Evolutionary conservation across 192 early-diverging fungal genomes (phyloP).

Genomic region (Backusella parvicylindrica): DNA sequence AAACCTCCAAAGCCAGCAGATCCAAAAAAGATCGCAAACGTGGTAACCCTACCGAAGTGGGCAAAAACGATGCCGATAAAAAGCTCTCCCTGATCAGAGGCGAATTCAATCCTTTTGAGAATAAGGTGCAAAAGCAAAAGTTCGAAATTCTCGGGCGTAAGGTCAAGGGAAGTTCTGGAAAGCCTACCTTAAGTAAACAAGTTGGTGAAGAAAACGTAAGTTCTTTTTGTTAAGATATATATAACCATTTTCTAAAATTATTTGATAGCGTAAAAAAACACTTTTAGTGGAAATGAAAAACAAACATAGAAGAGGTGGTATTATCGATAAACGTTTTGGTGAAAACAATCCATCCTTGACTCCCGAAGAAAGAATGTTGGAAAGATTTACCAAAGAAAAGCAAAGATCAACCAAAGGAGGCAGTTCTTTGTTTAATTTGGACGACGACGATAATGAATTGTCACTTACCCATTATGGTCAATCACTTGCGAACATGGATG

Average conservation of each 20-base stretch:
- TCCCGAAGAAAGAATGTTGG: conserved; percentile 94
- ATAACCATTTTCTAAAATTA: not conserved
- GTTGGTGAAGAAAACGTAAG: conserved; percentile 75
- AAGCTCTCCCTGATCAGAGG: conserved; percentile 39
- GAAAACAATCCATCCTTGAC: conserved; percentile 85
- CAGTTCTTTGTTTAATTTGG: conserved; percentile 74
- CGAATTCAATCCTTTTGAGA: conserved; percentile 87
- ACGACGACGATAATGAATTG: conserved; percentile 62
- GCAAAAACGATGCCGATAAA: conserved; percentile 54
- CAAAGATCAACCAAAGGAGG: conserved; percentile 41
- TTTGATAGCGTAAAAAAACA: conserved; percentile 74
- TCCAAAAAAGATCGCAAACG: conserved; percentile 60
- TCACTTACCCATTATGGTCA: conserved; percentile 94
- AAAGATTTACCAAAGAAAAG: conserved; percentile 87
- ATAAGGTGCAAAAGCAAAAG: conserved; percentile 77
- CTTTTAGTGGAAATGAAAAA: conserved; percentile 73
- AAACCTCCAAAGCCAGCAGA: conserved; percentile 54
- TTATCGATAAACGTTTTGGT: conserved; percentile 94
- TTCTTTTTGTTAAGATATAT: not conserved
- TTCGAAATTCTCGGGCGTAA: conserved; percentile 82
- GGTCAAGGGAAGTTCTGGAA: conserved; percentile 78
- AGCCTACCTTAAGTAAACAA: conserved; percentile 77
- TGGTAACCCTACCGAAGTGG: conserved; percentile 46
- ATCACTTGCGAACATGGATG: conserved; percentile 79
- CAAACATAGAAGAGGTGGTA: conserved; percentile 63